These are phyloP conservation scores for Rhizopogon roseolus DNA, from an alignment of 768 basidiomycete species.

Conservation along the genomic window DNA sequence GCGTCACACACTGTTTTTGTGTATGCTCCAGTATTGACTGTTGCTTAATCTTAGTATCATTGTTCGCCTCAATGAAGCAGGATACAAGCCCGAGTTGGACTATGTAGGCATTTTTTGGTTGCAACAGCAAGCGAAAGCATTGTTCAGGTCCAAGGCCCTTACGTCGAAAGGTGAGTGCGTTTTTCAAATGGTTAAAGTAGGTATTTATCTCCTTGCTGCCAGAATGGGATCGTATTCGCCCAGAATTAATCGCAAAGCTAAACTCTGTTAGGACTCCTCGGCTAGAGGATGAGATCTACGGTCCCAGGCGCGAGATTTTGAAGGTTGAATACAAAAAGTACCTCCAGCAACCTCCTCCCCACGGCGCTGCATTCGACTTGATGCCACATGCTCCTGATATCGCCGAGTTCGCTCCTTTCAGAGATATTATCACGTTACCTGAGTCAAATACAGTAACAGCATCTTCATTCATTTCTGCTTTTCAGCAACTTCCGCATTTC, in stretches of 20 bases:
- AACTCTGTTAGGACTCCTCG: neutral
- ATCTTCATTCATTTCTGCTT: conserved; percentile 1
- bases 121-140: neutral
- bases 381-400: neutral
- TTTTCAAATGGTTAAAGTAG: neutral
- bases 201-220: neutral
- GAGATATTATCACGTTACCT: neutral
- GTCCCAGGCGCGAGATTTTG: neutral
- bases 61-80: neutral
- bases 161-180: neutral
- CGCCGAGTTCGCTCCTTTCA: neutral
- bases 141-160: neutral
- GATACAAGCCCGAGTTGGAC: neutral
- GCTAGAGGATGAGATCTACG: neutral
- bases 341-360: neutral
- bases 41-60: neutral
- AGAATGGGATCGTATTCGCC: neutral
- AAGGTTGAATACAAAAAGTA: neutral
- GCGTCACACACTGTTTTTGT: neutral
- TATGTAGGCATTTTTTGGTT: neutral
- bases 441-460: neutral
- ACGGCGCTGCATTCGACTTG: neutral
- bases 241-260: neutral
- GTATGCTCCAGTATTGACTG: too few relatives aligned
- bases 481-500: neutral